phyloP scores from a whole-genome alignment of 495 filamentous ascomycete species.

The Hypoxylon lienhwacheense region DNA sequence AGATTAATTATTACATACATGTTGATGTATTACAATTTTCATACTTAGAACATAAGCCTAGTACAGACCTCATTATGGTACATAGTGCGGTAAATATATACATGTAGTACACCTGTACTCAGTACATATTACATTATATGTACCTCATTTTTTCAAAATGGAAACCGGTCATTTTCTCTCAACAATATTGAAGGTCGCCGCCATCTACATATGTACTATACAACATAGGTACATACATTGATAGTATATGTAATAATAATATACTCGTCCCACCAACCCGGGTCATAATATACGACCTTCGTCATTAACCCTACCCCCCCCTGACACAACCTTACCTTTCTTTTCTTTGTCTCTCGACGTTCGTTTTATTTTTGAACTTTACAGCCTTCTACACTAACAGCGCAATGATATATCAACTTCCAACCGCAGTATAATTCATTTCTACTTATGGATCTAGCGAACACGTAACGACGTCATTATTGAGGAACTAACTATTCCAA shows the following conservation, averaged over 20 bases:
- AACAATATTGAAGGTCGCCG: conserved; percentile 27
- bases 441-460: conserved; percentile 11
- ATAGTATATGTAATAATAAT: too few species aligned
- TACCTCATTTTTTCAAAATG: conserved; percentile 19
- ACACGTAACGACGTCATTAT: conserved; percentile 32
- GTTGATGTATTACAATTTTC: too few species aligned
- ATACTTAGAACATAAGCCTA: too few species aligned
- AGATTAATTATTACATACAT: too few species aligned
- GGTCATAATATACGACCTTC: conserved; percentile 21
- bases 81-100: too few species aligned
- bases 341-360: conserved; percentile 5
- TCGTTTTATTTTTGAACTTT: conserved; percentile 18
- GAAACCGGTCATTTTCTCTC: conserved; percentile 13
- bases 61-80: too few species aligned
- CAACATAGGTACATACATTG: too few species aligned
- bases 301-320: conserved; percentile 29
- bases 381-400: conserved; percentile 3
- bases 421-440: conserved; percentile 5
- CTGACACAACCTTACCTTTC: too few species aligned
- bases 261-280: conserved; percentile 30
- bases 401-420: neutral
- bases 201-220: conserved; percentile 6
- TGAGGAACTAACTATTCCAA: conserved; percentile 14
- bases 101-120: too few species aligned
- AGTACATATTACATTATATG: too few species aligned